Evolutionary conservation across 1,284 basidiomycete genomes (phyloP), one percentile per base, ranked within the genome.

Genomic region (Anthracocystis setariae): DNA sequence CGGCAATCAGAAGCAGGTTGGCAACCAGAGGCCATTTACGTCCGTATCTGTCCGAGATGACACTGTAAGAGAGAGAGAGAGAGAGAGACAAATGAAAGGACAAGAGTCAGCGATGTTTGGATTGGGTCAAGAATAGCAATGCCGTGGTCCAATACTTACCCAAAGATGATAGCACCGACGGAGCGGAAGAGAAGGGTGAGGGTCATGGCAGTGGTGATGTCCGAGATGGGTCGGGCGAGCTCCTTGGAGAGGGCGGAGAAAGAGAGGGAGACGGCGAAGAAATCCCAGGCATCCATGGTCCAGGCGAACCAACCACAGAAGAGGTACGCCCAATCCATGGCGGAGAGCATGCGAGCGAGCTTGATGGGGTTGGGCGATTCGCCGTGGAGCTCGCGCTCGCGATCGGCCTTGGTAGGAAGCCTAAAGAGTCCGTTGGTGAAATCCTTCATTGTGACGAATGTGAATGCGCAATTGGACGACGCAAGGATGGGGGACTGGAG

Each of bases 131-230:
- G n/a, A n/a, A n/a, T n/a, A n/a, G n/a, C n/a, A n/a, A n/a, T n/a
- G n/a, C n/a, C n/a, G n/a, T 17, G 37, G 38, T 15, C 9, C 27
- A 45, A 23, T 7, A 62, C 63, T 29, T 54, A 66, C 35, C 79
- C 87, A 71, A 96, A 95, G 71, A 94, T 84, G 62, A 93, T 88
- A 29, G 94, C 94, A 23, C 94, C 95, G 29, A 88, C 84, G 1
- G 91, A 91, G 51, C 95, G 89, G 86, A 96, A 92, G 29, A 98
- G 88, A 1, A 97, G 87, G 0, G 94, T 97, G 46, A 98, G 87
- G 3, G 94, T 98, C 81, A 98, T 94, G 8, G 92, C 88, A 8
- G 77, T 78, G n/a, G 77, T 79, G 47, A 80, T 69, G 49, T 72
- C 50, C 43, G 63, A 54, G 0, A 62, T 23, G 12, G 49, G 25